Evolutionary conservation across 352 stramenopile genomes (phyloP), one percentile per base, ranked within the genome.

Genomic region (Pythium monospermum): DNA sequence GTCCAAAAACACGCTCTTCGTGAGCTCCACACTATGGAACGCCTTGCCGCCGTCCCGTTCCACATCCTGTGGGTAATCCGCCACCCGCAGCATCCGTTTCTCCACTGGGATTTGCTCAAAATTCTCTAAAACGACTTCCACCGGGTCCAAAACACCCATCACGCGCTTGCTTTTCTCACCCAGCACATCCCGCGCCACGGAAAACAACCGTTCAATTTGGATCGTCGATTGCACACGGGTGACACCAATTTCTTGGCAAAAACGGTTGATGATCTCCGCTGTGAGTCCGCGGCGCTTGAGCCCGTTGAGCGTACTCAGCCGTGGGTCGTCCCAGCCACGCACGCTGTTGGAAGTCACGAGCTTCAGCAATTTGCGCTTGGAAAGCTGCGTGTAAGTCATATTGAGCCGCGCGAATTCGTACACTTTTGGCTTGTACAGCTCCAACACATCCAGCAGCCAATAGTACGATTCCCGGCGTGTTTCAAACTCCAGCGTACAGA

Each of bases 401-500:
- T 98, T 98, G 13, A 99, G 82, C 23, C 97, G 78, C 6, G 95
- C 90, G 58, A 98, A 98, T 69, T 98, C 94, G 69, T 97, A 98
- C 60, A 98, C 91, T 57, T 98, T 98, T 39, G 97, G 95, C 63
- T 98, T 95, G 73, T 97, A 99, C 66, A 99, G 78, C 38, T 98
- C 88, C 10, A 99, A 68, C 46, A 89, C 91, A 72, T 98, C 71
- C 43, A 99, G 75, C 39, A 99, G 87, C 96, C 97, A 99, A 76
- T 98, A 99, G 76, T 99, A 99, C 30, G 93, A 97, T 68, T 99
- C 96, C 33, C 96, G 85, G 13, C 96, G 83, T 18, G 93, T 98
- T 76, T 99, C 96, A 69, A 99, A 99, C 73, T 99, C 97, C 51
- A 99, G 86, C 31, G 96, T 99, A 73, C 97, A 99, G 59, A 99